Base-by-base conservation (phyloP, 495 filamentous ascomycete genomes). In the Tuber calosporum region DNA sequence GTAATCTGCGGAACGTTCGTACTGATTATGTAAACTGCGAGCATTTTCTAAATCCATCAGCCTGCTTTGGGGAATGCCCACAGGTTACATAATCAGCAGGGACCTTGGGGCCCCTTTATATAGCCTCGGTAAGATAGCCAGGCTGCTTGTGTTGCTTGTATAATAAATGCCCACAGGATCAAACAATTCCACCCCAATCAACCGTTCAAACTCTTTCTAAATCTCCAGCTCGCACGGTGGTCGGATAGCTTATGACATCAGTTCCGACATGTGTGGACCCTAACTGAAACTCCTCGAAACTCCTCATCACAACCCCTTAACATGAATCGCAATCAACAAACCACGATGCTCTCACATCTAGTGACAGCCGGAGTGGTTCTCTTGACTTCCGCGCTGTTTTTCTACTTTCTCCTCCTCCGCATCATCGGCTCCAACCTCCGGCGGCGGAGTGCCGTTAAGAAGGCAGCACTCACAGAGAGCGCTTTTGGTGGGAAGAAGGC, bases 381-480 rank as follows among this genome's bases (percentile, higher is more conserved):
- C 13, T 39, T 45, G 39, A 68, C 74, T 20, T 39, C 75, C 11
- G 7, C 48, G 62, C 74, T 45, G 34, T 30, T 81, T 34, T 75
- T 58, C 67, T 80, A 80, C 70, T 66, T 75, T 43, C 58, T 80
- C 34, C 42, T 81, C 36, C 74, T 81, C n/a, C 79, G 80, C 36
- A 40, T 58, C 36, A 38, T 81, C 30, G 80, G 80, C 36, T 66
- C 68, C 9, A 72, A 81, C 53, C 79, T 81, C 40, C 76, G 69
- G 39, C 77, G 74, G 26, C 80, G 79, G 66, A 77, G 73, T n/a
- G 53, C 72, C 2, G 17, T 67, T 26, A 81, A 79, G 36, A 72
- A 77, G 68, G 36, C 67, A 20, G 45, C 58, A 2, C 20, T 80
- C n/a, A 37, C 37, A 9, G 41, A 48, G 13, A 71, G 34, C 41